phyloP scores from a whole-genome alignment of 2,329 filamentous ascomycete genomes.

The Verticillium longisporum region DNA sequence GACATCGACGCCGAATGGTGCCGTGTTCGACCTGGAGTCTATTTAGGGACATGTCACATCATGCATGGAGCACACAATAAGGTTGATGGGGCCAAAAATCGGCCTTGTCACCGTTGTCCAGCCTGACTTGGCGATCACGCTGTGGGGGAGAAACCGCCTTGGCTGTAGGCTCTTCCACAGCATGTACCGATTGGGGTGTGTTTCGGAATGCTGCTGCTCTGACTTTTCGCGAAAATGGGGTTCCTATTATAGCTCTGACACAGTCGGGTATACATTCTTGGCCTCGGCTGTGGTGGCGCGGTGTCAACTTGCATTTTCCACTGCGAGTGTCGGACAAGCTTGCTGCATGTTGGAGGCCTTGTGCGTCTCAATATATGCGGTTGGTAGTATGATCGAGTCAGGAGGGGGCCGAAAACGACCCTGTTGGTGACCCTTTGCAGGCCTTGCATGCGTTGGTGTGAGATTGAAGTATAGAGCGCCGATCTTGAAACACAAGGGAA shows the following conservation, averaged over 20 bases:
- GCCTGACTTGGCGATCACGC: too few relatives aligned
- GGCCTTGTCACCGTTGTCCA: too few relatives aligned
- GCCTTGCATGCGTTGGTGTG: background rate
- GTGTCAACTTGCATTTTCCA: background rate
- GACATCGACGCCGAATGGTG: too few relatives aligned
- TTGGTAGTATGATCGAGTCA: background rate
- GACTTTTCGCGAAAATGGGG: too few relatives aligned
- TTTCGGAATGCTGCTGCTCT: too few relatives aligned
- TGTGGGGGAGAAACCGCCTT: too few relatives aligned
- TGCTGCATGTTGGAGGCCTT: background rate
- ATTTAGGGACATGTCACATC: too few relatives aligned
- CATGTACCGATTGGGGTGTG: too few relatives aligned
- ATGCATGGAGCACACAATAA: too few relatives aligned
- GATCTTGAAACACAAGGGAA: background rate
- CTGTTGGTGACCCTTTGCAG: background rate
- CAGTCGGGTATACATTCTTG: background rate
- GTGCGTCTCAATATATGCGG: background rate
- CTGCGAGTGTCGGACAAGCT: background rate
- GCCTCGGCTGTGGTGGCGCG: background rate
- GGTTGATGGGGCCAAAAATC: too few relatives aligned
- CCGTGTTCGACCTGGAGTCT: too few relatives aligned
- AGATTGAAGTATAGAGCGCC: background rate
- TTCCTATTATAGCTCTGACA: background rate
- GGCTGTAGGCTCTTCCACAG: too few relatives aligned
- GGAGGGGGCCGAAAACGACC: background rate